Base-by-base conservation (phyloP, 2,329 filamentous ascomycete genomes). In the Chrysoporthe deuterocubensis region DNA sequence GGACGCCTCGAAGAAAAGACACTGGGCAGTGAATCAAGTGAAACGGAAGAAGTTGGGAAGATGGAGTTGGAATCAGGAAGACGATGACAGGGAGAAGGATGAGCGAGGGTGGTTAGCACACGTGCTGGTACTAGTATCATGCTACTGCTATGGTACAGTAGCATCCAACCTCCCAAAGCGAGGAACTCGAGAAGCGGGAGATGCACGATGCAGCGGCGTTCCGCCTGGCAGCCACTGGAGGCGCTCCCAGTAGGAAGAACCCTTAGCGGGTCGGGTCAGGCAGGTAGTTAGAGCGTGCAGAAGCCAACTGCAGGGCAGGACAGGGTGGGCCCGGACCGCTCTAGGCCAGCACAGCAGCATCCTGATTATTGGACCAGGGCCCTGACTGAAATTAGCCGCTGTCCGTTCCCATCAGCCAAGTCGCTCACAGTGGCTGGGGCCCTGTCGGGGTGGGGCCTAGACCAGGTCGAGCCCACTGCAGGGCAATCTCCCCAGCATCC, bases 401-500 rank as follows among this genome's bases (percentile, higher is more conserved):
- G 60, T 48, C 8, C 16, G 18, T 58, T 56, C 37, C 50, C 37
- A n/a, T 18, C 26, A 18, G 32, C 11, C 32, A n/a, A n/a, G 32
- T 37, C 44, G 46, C 18, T 32, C 37, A n/a, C 52, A 56, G 50
- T 58, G 26, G 40, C 16, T 42, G 5, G 26, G 62, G 54, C 52
- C 42, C 13, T 46, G 18, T 44, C 32, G 21, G 11, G 37, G 61
- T 21, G 46, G 61, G 46, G 37, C n/a, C 61, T 37, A 16, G 14
- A 21, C 32, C 37, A 40, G 21, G 48, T 59, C 50, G 21, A 63
- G 32, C 43, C 63, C 63, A 26, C 52, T 59, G 4, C 21, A 46
- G 21, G 52, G 40, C 43, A 65, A 65, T 65, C 54, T 65, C 63
- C 63, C 56, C 34, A 43, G 61, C 61, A 21, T 32, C 61, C 11